Evolutionary conservation across 257 asterid species (phyloP).

Genomic region (Misopates orontium): DNA sequence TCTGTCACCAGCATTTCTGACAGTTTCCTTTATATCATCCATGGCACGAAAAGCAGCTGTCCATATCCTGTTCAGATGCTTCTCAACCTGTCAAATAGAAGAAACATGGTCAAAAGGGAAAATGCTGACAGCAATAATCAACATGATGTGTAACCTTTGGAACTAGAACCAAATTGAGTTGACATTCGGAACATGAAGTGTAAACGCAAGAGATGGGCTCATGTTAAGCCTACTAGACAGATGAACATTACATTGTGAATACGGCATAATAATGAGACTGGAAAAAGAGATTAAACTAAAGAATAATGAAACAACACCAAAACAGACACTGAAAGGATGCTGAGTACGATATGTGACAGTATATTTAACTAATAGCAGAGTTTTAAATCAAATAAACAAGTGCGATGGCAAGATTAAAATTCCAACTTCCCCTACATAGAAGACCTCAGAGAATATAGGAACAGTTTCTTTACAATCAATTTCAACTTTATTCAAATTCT

Average conservation of each 20-base stretch:
- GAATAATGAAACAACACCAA: too few relatives aligned
- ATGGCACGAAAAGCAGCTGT: slow-evolving; percentile 90
- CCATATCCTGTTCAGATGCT: slow-evolving; percentile 84
- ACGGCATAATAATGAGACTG: too few relatives aligned
- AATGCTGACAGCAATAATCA: slow-evolving; percentile 17
- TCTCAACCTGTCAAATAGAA: slow-evolving; percentile 62
- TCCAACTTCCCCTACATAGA: background rate
- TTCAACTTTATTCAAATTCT: too few relatives aligned
- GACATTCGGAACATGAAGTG: background rate
- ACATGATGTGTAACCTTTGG: slow-evolving; percentile 23
- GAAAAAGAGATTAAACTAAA: too few relatives aligned
- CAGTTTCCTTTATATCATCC: slow-evolving; percentile 99
- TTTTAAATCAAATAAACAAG: background rate
- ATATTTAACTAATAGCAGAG: background rate
- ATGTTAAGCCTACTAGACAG: slow-evolving; percentile 12
- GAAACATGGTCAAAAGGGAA: slow-evolving; percentile 20
- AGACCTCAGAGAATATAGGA: too few relatives aligned
- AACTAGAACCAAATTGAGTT: background rate
- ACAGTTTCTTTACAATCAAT: too few relatives aligned
- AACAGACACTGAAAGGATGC: background rate
- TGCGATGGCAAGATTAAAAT: background rate
- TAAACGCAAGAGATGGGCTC: slow-evolving; percentile 14
- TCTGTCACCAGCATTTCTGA: slow-evolving; percentile 92
- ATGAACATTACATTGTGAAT: slow-evolving; percentile 16
- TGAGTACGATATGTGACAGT: slow-evolving; percentile 11